Conservation (phyloP, 306 rosid genomes). For the Parietaria judaica region DNA sequence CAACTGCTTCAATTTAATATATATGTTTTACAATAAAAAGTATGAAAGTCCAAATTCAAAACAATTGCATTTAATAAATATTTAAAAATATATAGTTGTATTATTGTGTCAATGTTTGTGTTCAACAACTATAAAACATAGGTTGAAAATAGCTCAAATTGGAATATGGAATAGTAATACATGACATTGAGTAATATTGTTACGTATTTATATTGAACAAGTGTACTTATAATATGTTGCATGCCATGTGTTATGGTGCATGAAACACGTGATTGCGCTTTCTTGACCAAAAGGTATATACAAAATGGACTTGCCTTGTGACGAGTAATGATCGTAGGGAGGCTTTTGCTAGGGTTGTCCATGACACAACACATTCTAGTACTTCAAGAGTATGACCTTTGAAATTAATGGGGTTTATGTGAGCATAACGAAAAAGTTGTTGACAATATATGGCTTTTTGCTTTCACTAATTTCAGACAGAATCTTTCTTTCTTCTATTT, state of each 20-base stretch:
- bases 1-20: too few species aligned
- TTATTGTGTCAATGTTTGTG: too few species aligned
- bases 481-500: neutral
- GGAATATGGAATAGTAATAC: too few species aligned
- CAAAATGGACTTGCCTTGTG: neutral
- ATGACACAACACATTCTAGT: neutral
- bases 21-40: too few species aligned
- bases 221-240: neutral
- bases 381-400: constrained; percentile 1
- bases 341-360: neutral
- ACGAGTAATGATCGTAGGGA: too few species aligned
- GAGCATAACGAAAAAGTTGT: neutral
- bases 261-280: neutral
- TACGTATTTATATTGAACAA: neutral
- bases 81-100: too few species aligned
- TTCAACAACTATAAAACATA: too few species aligned
- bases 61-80: too few species aligned
- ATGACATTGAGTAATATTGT: neutral
- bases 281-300: neutral
- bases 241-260: neutral
- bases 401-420: neutral
- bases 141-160: too few species aligned
- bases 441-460: constrained; percentile 1
- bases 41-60: too few species aligned
- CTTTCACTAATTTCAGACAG: neutral